These are phyloP conservation scores for Yarrowia sp. DNA, from an alignment of 805 yeast species.

Conservation along the genomic window DNA sequence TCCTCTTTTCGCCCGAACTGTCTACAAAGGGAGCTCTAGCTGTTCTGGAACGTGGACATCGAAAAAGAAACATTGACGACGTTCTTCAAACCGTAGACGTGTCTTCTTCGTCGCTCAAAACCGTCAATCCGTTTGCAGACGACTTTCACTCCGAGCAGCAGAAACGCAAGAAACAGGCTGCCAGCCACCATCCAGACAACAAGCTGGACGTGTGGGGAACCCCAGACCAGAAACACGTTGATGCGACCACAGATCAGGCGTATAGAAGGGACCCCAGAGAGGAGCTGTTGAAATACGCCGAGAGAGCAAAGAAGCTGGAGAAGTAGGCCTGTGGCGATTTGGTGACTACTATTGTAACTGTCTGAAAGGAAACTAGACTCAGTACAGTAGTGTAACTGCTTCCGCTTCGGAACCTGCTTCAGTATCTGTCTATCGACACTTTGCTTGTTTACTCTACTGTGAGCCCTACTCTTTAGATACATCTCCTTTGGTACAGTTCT, in stretches of 20 bases:
- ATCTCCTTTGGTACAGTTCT: too few relatives aligned
- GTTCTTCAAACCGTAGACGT: constrained; percentile 31
- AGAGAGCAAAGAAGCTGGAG: constrained; percentile 28
- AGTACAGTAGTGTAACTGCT: neutral
- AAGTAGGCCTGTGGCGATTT: neutral
- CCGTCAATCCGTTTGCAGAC: constrained; percentile 34
- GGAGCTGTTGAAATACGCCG: constrained; percentile 37
- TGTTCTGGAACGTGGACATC: constrained; percentile 33
- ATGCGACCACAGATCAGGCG: constrained; percentile 28
- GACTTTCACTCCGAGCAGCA: constrained; percentile 27
- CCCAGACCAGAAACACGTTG: constrained; percentile 31
- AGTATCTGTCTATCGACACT: too few relatives aligned
- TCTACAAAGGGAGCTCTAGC: constrained; percentile 36
- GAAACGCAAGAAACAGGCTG: constrained; percentile 21
- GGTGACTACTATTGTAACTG: neutral
- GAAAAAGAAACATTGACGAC: constrained; percentile 38
- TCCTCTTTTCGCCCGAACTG: constrained; percentile 34
- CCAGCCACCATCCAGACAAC: constrained; percentile 29
- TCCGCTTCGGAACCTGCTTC: too few relatives aligned
- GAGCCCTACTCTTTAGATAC: too few relatives aligned
- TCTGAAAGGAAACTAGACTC: too few relatives aligned
- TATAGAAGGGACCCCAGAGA: constrained; percentile 38
- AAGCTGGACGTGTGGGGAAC: constrained; percentile 32
- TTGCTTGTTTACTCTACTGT: too few relatives aligned
- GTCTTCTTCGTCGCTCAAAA: constrained; percentile 24